These are phyloP conservation scores for Rhizodiscina lignyota DNA, from an alignment of 495 filamentous ascomycete species.

Conservation along the genomic window DNA sequence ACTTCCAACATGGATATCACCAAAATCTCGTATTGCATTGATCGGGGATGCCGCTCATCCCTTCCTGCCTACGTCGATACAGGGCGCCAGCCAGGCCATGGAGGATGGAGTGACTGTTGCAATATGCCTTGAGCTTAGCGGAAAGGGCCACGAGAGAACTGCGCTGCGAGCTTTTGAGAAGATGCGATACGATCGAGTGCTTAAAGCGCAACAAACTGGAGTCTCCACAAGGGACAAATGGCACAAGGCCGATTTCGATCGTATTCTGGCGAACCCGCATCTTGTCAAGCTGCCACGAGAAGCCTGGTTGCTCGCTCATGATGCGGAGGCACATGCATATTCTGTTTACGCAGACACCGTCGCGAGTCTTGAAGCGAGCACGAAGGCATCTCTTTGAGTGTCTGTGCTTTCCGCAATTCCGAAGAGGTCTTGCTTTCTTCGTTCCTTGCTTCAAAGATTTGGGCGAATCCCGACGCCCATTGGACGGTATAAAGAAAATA, in stretches of 20 bases:
- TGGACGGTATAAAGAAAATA: too few relatives aligned
- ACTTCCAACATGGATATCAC: constrained; percentile 18
- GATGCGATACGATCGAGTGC: constrained; percentile 19
- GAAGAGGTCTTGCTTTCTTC: too few relatives aligned
- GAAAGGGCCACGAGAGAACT: constrained; percentile 7
- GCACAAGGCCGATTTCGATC: constrained; percentile 22
- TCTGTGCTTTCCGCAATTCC: too few relatives aligned
- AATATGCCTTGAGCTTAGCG: constrained; percentile 16
- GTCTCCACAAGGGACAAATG: constrained; percentile 17
- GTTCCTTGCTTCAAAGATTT: too few relatives aligned
- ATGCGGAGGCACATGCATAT: constrained; percentile 19
- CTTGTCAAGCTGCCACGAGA: constrained; percentile 17
- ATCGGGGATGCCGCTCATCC: constrained; percentile 23
- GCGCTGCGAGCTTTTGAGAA: constrained; percentile 15
- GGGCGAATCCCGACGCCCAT: too few relatives aligned
- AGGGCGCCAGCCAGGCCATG: constrained; percentile 22
- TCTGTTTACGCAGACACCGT: constrained; percentile 8
- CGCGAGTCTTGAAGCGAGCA: too few relatives aligned
- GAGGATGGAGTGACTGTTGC: constrained; percentile 21
- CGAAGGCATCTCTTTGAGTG: too few relatives aligned
- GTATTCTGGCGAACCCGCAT: constrained; percentile 18
- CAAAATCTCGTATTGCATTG: constrained; percentile 14
- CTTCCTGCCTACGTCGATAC: constrained; percentile 20
- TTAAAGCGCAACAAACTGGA: constrained; percentile 17
- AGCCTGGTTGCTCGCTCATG: constrained; percentile 19